Evolutionary conservation across 2,329 filamentous ascomycete species (phyloP).

Genomic region (Ophiosphaerella narmari): DNA sequence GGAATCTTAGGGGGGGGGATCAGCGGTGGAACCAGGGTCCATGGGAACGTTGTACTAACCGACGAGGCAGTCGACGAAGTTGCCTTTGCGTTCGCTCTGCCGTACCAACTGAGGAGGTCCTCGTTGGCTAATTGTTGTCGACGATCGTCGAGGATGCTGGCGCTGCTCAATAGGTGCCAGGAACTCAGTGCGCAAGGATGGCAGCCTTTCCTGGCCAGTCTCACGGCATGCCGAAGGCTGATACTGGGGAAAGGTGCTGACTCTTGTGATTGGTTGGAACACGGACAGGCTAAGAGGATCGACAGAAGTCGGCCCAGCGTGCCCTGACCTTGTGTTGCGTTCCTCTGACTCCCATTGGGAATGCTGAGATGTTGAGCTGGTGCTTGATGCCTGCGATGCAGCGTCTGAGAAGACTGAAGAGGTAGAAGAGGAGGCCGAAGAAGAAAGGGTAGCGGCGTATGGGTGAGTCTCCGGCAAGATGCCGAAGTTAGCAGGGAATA

Average conservation of each 20-base stretch:
- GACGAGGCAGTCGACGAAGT: slow-evolving; percentile 95
- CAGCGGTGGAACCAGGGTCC: slow-evolving; percentile 43
- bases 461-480: slow-evolving; percentile 53
- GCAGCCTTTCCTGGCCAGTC: slow-evolving; percentile 34
- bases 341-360: slow-evolving; percentile 55
- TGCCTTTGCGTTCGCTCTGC: slow-evolving; percentile 89
- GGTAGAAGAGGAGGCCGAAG: slow-evolving; percentile 75
- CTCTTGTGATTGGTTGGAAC: slow-evolving; percentile 40
- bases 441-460: slow-evolving; percentile 73
- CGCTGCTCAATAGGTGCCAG: slow-evolving; percentile 65
- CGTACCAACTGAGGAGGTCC: slow-evolving; percentile 77
- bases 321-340: slow-evolving; percentile 35
- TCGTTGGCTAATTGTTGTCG: slow-evolving; percentile 60
- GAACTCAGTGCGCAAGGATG: slow-evolving; percentile 43
- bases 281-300: slow-evolving; percentile 28
- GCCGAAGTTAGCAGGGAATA: slow-evolving; percentile 39
- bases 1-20: slow-evolving; percentile 69
- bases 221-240: slow-evolving; percentile 46
- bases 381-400: slow-evolving; percentile 71
- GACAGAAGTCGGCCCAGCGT: slow-evolving; percentile 23
- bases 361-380: slow-evolving; percentile 63
- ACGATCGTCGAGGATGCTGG: slow-evolving; percentile 64
- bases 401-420: slow-evolving; percentile 76
- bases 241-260: slow-evolving; percentile 44
- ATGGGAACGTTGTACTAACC: slow-evolving; percentile 67